Conservation (phyloP, 1,284 basidiomycete species). For the Fomes fomentarius region DNA sequence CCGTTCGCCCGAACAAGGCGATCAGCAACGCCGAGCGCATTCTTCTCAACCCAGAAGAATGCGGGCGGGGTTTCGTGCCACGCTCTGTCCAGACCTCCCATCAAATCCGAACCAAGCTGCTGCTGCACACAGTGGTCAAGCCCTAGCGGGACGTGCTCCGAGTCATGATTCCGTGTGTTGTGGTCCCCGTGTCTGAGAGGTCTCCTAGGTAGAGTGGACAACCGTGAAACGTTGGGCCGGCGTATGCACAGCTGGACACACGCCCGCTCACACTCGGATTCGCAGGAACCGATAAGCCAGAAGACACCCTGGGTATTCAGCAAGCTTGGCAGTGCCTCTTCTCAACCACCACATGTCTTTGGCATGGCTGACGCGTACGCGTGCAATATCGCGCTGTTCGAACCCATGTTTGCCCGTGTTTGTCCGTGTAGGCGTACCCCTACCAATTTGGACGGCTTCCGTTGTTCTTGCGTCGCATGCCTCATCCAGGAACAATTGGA, state of each 20-base stretch:
- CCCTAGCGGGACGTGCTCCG: no score
- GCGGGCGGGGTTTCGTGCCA: background rate
- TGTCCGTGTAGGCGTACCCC: background rate
- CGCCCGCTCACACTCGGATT: no score
- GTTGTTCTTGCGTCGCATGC: background rate
- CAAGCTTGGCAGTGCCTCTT: background rate
- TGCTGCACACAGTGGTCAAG: no score
- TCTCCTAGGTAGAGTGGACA: no score
- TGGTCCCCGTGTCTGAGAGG: no score
- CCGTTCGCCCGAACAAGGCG: background rate
- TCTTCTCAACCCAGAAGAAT: background rate
- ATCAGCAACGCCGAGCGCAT: background rate
- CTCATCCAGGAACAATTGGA: background rate
- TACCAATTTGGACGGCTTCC: background rate
- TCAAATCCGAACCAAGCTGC: no score
- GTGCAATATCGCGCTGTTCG: background rate
- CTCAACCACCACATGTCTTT: background rate
- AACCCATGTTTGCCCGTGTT: background rate
- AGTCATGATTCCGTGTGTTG: no score
- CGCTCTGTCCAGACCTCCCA: no score
- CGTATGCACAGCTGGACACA: no score
- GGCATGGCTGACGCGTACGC: background rate
- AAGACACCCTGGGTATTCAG: no score
- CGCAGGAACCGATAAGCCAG: no score
- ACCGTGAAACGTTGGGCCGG: no score